Conservation (phyloP, 768 basidiomycete genomes). For the Leccinum arenicola region DNA sequence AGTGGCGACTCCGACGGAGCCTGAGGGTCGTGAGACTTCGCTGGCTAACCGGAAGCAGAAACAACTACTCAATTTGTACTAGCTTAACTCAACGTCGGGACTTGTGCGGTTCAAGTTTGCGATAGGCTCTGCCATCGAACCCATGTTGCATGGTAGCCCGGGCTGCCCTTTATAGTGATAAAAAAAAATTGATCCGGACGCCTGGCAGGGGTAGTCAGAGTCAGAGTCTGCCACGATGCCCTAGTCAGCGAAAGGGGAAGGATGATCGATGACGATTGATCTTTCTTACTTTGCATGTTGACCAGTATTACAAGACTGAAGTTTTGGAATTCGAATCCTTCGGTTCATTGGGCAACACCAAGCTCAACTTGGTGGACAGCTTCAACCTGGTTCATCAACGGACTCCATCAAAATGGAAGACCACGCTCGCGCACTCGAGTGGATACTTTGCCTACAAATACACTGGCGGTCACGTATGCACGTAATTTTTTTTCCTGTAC, state of each 20-base stretch:
- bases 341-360: background rate
- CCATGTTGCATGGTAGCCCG: background rate
- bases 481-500: conserved; percentile 7
- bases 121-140: background rate
- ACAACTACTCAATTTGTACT: background rate
- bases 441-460: background rate
- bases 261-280: background rate
- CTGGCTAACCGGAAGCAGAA: background rate
- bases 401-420: conserved; percentile 18
- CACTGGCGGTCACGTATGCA: conserved; percentile 8
- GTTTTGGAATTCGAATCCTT: background rate
- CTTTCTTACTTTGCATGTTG: background rate
- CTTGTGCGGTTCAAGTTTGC: background rate
- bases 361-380: conserved; percentile 8
- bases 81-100: background rate
- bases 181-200: background rate
- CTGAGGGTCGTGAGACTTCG: background rate
- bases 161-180: conserved; percentile 3
- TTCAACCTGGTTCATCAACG: conserved; percentile 2
- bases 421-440: background rate
- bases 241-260: background rate
- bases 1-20: background rate
- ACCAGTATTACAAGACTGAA: conserved; percentile 1
- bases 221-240: background rate
- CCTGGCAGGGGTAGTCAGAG: background rate